A percentile compares a stretch with the other conserved stretches of the same genome.
These are phyloP conservation scores for Gaeumannomyces sp. DNA, from an alignment of 2,329 filamentous ascomycete species.

Conservation along the genomic window DNA sequence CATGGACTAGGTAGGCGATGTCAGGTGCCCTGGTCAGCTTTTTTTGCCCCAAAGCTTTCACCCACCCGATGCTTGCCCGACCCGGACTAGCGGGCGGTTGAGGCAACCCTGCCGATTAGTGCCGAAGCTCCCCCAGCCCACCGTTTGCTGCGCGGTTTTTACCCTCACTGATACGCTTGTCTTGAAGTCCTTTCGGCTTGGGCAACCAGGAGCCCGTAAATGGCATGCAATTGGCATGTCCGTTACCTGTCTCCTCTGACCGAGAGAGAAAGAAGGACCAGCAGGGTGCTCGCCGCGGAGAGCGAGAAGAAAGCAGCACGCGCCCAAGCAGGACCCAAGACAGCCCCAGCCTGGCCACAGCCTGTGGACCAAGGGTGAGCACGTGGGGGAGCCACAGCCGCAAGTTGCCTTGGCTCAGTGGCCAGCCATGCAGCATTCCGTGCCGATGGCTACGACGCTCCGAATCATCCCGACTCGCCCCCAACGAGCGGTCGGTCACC, in stretches of 20 bases:
- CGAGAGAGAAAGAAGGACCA: neutral
- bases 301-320: no score
- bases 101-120: neutral
- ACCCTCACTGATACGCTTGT: neutral
- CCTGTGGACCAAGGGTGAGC: neutral
- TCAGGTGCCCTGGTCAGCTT: neutral
- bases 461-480: neutral
- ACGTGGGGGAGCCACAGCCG: neutral
- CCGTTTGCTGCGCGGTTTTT: neutral
- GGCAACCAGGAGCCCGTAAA: neutral
- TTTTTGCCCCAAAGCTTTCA: neutral
- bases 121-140: neutral
- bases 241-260: no score
- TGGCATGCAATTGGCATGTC: no score
- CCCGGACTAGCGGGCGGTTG: neutral
- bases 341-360: no score
- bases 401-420: neutral
- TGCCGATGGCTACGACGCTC: neutral
- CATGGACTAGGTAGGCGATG: no score
- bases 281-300: no score
- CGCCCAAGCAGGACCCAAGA: no score
- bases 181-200: neutral
- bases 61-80: neutral
- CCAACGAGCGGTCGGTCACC: neutral
- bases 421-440: neutral